Evolutionary conservation across 2,329 filamentous ascomycete genomes (phyloP), one percentile per base, ranked within the genome.

Genomic region (Talaromyces funiculosus): DNA sequence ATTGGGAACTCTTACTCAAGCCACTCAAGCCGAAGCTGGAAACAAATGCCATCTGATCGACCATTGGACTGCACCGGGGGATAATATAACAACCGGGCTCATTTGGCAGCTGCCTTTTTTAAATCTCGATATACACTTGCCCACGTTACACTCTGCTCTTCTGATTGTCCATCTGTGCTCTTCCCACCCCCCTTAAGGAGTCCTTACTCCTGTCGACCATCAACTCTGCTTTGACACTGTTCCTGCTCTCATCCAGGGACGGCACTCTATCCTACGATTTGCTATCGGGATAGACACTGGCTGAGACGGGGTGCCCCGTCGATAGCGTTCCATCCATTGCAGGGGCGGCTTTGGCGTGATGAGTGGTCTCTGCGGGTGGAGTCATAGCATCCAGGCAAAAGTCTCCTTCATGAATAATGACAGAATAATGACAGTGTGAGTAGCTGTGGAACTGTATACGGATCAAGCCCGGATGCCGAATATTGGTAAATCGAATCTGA

Each of bases 21-120:
- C 56, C 60, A 33, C 49, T 62, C 49, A 56, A 26, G 12, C 40
- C 18, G 35, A 20, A n/a, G 45, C 16, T n/a, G 60, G 40, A 61
- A 61, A 53, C 35, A 47, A 24, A 14, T 47, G 16, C 54, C 57
- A 24, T 14, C 6, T 14, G 24, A 24, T 6, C 45, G 14, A n/a
- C 33, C 53, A 33, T 57, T 61, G 29, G 53, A 14, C 45, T 57
- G 59, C 26, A 29, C 20, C 18, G 43, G n/a, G 12, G 18, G 31
- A 37, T 35, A 47, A 42, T n/a, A 42, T 20, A 33, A 51, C n/a
- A 22, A 22, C 16, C n/a, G 47, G 29, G 33, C 47, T 33, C 5
- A 10, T 14, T 29, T 51, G n/a, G 45, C 45, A 51, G 26, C 9
- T 51, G 45, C 29, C 24, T 20, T n/a, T n/a, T 47, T 47, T n/a